Evolutionary conservation across 2,329 filamentous ascomycete genomes (phyloP).

Genomic region (Trichoderma cornu-damae): DNA sequence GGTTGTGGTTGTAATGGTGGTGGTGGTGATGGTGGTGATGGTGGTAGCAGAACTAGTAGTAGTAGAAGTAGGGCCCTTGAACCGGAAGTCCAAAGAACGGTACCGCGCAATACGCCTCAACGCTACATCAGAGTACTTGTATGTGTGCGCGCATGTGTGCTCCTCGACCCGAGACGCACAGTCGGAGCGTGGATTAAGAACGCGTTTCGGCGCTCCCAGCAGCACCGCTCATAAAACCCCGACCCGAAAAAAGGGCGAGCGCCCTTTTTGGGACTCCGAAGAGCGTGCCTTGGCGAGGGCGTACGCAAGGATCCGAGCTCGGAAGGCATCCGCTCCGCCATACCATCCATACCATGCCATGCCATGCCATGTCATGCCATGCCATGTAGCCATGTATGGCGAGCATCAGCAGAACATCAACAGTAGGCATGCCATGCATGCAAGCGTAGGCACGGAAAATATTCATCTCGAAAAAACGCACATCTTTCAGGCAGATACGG

Average conservation of each 20-base stretch:
- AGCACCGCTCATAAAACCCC: not conserved
- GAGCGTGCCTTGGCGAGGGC: constrained; percentile 9
- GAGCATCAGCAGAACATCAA: constrained; percentile 12
- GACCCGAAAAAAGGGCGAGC: constrained; percentile 1
- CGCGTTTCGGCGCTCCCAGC: constrained; percentile 7
- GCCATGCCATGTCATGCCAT: constrained; percentile 4
- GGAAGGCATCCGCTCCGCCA: constrained; percentile 5
- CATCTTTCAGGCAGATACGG: not conserved
- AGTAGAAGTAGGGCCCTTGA: not conserved
- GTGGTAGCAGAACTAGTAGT: not conserved
- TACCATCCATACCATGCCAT: not conserved
- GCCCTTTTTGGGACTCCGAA: not conserved
- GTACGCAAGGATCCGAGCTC: constrained; percentile 12
- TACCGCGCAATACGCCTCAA: not conserved
- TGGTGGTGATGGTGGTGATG: too few species aligned
- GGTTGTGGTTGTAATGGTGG: too few species aligned
- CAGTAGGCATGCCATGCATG: constrained; percentile 1
- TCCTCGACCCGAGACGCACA: not conserved
- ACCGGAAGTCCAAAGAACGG: not conserved
- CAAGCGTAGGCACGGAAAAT: constrained; percentile 11
- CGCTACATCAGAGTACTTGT: constrained; percentile 1
- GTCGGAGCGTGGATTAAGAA: not conserved
- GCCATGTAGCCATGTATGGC: constrained; percentile 3
- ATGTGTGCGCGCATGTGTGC: not conserved
- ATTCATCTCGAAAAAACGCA: not conserved